Base-by-base conservation (phyloP, 1,139 yeast species). In the Pichia sp. region DNA sequence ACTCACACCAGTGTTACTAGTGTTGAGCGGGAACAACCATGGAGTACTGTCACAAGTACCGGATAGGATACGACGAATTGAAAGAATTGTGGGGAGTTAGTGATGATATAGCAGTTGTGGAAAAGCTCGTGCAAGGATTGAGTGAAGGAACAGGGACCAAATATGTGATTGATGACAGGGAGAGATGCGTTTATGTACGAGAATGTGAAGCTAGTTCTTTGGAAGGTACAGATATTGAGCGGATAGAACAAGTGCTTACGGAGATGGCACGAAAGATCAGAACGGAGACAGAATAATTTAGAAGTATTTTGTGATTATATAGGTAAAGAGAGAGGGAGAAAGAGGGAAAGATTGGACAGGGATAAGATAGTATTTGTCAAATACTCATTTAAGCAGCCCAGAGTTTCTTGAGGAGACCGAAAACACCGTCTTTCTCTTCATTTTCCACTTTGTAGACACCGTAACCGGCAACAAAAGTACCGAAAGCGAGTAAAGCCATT, bases 381-480 rank as follows among this genome's bases (percentile, higher is more conserved):
- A n/a, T 28, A 14, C 7, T n/a, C n/a, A 15, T 18, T 48, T 52
- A 59, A 28, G 66, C 64, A 18, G 55, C 53, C 75, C 74, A 72
- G 26, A 69, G 40, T 49, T 60, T 62, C 50, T 61, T 59, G 37
- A 64, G 42, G n/a, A 72, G 44, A 31, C 74, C 75, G 38, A 64
- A 59, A 15, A 73, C 43, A 44, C 91, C 91, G 47, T 74, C 77
- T 53, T 80, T 88, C 17, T 47, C 42, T 28, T 48, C 49, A n/a
- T 84, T 68, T 62, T 82, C 89, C 51, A 83, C 63, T 47, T 72
- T 63, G 61, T 82, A 83, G 44, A 83, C 66, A 52, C 94, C 94
- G 53, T 78, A 75, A 39, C 73, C 77, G 8, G 81, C 76, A 37
- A 80, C 64, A 30, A 71, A 63, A 6, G 88, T 69, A 44, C 93